phyloP scores from a whole-genome alignment of 768 basidiomycete genomes.

The Sistotremastrum suecicum region DNA sequence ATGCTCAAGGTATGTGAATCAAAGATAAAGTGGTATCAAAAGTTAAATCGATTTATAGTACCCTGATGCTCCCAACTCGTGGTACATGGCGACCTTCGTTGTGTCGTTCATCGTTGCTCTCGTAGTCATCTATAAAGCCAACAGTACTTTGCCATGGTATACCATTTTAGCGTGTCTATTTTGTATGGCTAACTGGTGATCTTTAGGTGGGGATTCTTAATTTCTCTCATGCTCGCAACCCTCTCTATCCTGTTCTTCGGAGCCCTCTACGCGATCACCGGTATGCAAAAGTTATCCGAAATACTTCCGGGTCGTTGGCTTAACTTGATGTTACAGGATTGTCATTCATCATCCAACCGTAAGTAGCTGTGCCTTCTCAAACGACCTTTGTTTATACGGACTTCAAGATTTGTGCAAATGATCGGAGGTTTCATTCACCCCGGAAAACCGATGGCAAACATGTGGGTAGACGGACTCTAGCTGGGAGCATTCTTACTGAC shows the following conservation, averaged over 20 bases:
- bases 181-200: not conserved
- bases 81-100: slow-evolving; percentile 32
- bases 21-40: slow-evolving; percentile 10
- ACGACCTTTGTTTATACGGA: not conserved
- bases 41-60: slow-evolving; percentile 18
- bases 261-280: slow-evolving; percentile 39
- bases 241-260: slow-evolving; percentile 39
- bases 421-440: slow-evolving; percentile 33
- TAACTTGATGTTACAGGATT: too few relatives aligned
- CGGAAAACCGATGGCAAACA: slow-evolving; percentile 35
- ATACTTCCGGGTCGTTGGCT: too few relatives aligned
- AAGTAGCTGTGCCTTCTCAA: not conserved
- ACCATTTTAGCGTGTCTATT: slow-evolving; percentile 1
- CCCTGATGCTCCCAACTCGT: slow-evolving; percentile 33
- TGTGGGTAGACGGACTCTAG: slow-evolving; percentile 17
- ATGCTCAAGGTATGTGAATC: slow-evolving; percentile 29
- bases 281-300: slow-evolving; percentile 12
- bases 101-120: slow-evolving; percentile 36
- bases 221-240: slow-evolving; percentile 36
- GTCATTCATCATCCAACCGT: slow-evolving; percentile 27
- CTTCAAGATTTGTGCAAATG: slow-evolving; percentile 29
- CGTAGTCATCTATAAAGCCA: slow-evolving; percentile 36
- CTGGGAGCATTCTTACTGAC: slow-evolving; percentile 25
- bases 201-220: slow-evolving; percentile 35
- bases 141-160: slow-evolving; percentile 42